phyloP scores from a whole-genome alignment of 495 filamentous ascomycete genomes.

The Penicillium canescens region DNA sequence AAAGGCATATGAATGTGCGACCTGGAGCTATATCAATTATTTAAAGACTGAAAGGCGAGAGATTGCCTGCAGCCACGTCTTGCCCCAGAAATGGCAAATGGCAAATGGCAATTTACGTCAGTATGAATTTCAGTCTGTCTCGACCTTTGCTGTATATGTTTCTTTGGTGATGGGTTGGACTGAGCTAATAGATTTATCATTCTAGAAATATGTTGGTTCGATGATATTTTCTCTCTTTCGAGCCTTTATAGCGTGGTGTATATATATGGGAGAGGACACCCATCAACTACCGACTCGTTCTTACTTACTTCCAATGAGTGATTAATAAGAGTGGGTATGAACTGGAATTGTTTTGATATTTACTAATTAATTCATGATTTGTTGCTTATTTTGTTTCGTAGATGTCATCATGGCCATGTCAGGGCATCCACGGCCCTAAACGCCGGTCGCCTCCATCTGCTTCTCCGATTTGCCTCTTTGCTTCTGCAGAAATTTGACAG shows the following conservation, averaged over 20 bases:
- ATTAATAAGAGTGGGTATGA: no score
- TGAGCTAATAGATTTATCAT: background rate
- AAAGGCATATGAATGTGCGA: no score
- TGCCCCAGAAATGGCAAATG: slow-evolving; percentile 19
- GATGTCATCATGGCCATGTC: slow-evolving; percentile 17
- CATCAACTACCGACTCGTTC: no score
- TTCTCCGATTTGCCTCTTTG: background rate
- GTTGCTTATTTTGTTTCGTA: background rate
- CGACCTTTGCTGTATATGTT: background rate
- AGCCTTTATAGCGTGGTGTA: no score
- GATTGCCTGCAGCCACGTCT: slow-evolving; percentile 7
- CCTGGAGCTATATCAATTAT: no score
- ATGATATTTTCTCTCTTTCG: no score
- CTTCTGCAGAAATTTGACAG: slow-evolving; percentile 38
- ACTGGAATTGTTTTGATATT: no score
- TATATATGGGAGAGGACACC: no score
- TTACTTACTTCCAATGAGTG: background rate
- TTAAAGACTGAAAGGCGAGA: no score
- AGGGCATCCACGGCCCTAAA: background rate
- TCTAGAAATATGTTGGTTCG: no score
- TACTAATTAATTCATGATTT: background rate
- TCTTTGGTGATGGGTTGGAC: background rate
- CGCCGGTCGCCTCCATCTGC: background rate
- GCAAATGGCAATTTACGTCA: slow-evolving; percentile 18
- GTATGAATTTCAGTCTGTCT: slow-evolving; percentile 4